Evolutionary conservation across 2,329 filamentous ascomycete genomes (phyloP).

Genomic region (Ascochyta koolunga): DNA sequence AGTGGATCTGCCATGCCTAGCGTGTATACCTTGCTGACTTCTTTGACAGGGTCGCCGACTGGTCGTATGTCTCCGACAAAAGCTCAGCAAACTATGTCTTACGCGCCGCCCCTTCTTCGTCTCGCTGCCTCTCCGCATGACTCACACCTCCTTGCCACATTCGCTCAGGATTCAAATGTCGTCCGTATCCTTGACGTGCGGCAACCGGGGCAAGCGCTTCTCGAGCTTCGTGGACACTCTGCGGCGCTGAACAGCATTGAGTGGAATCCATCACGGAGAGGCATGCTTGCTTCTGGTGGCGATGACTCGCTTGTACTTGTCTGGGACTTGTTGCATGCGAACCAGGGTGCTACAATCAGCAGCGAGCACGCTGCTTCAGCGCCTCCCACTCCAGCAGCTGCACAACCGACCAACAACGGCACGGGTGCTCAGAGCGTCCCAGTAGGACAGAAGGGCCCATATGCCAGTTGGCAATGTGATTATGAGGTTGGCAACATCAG

Average conservation of each 20-base stretch:
- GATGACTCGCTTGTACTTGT: conserved; percentile 91
- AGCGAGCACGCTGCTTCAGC: conserved; percentile 42
- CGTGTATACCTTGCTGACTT: conserved; percentile 9
- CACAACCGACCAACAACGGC: conserved; percentile 38
- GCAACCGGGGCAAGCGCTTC: conserved; percentile 90
- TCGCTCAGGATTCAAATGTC: conserved; percentile 88
- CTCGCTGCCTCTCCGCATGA: conserved; percentile 93
- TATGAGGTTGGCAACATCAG: conserved; percentile 86
- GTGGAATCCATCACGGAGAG: conserved; percentile 88
- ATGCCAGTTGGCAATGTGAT: conserved; percentile 82
- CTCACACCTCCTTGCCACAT: conserved; percentile 93
- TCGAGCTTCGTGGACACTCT: conserved; percentile 89
- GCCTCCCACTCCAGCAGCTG: conserved; percentile 32
- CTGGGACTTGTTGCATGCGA: conserved; percentile 85
- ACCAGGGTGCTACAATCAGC: conserved; percentile 58
- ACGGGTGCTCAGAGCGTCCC: conserved; percentile 45
- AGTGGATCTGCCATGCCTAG: conserved; percentile 7
- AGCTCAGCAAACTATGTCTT: conserved; percentile 74
- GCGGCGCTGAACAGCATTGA: conserved; percentile 90
- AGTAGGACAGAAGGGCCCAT: conserved; percentile 66
- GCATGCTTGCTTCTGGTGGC: conserved; percentile 86
- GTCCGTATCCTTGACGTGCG: conserved; percentile 96
- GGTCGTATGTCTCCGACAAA: conserved; percentile 72
- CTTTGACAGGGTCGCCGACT: conserved; percentile 49
- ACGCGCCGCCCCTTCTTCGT: conserved; percentile 71